Evolutionary conservation across 306 rosid species (phyloP).

Genomic region (Cucurbita ficifolia): DNA sequence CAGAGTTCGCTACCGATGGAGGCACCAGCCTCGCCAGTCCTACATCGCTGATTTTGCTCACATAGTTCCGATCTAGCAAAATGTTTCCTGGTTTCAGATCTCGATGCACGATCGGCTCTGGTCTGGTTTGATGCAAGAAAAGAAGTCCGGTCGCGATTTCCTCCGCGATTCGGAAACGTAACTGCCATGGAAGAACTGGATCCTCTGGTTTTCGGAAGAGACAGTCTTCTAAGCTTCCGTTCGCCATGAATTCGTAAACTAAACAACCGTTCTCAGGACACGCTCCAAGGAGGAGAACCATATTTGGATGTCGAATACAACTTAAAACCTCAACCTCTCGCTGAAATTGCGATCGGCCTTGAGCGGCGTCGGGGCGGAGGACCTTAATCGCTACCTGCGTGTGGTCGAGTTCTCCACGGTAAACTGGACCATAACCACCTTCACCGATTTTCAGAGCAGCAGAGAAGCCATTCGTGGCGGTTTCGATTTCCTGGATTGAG

Average conservation of each 20-base stretch:
- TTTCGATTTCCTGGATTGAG: constrained; percentile 52
- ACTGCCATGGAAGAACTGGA: constrained; percentile 58
- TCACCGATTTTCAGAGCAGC: constrained; percentile 51
- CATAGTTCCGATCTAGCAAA: constrained; percentile 67
- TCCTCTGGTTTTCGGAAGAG: constrained; percentile 39
- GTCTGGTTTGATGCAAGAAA: constrained; percentile 69
- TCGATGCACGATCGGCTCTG: constrained; percentile 88
- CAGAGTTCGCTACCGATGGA: constrained; percentile 48
- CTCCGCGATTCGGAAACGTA: constrained; percentile 65
- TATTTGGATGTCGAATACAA: constrained; percentile 80
- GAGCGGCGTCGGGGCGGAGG: constrained; percentile 62
- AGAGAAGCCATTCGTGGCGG: constrained; percentile 37
- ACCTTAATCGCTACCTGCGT: constrained; percentile 69
- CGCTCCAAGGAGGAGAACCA: constrained; percentile 88
- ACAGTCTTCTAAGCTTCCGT: constrained; percentile 82
- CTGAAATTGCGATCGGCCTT: constrained; percentile 68
- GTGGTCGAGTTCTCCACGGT: constrained; percentile 53
- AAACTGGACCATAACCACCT: constrained; percentile 90
- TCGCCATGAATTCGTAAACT: constrained; percentile 74
- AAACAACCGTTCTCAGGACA: constrained; percentile 76
- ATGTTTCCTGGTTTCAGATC: constrained; percentile 81
- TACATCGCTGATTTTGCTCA: constrained; percentile 87
- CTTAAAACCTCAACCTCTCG: constrained; percentile 76
- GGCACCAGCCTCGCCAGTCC: constrained; percentile 90
- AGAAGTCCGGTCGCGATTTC: constrained; percentile 76